These are phyloP conservation scores for Colletotrichum sp. DNA, from an alignment of 2,329 filamentous ascomycete genomes.

Conservation along the genomic window DNA sequence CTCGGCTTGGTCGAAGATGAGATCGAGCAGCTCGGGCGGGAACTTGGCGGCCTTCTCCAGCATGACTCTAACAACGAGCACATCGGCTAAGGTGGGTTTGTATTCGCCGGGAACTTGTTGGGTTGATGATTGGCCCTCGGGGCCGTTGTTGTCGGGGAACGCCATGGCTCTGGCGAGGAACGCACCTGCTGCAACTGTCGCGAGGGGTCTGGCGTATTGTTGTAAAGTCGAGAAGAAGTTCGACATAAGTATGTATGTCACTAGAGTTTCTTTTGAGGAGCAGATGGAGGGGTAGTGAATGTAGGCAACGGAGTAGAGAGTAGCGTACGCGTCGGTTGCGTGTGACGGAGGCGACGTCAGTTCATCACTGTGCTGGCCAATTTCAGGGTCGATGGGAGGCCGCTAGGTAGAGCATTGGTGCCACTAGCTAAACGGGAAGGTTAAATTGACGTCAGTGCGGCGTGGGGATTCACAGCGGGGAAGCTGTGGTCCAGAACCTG, in stretches of 20 bases:
- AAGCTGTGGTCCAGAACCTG: not conserved
- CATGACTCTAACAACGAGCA: constrained; percentile 53
- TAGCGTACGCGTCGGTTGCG: not conserved
- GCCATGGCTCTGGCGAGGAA: not conserved
- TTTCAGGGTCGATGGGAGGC: not conserved
- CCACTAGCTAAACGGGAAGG: not conserved
- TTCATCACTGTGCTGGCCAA: not conserved
- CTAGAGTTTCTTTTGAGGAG: not conserved
- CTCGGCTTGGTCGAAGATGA: constrained; percentile 63
- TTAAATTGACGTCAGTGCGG: constrained; percentile 21
- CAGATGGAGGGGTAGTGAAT: not conserved
- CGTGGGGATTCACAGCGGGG: not conserved
- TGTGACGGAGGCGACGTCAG: constrained; percentile 10
- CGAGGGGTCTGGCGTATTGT: not conserved
- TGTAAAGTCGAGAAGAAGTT: constrained; percentile 2
- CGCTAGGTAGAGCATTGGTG: not conserved
- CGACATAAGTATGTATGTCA: not conserved
- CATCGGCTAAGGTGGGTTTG: constrained; percentile 51
- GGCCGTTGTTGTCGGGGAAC: not conserved
- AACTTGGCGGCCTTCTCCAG: constrained; percentile 48
- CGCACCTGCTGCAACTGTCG: not conserved
- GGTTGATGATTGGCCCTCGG: not conserved
- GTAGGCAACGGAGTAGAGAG: not conserved
- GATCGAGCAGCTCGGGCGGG: constrained; percentile 60
- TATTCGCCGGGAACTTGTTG: not conserved